These are phyloP conservation scores for Leccinum broughii DNA, from an alignment of 768 basidiomycete genomes.

Conservation along the genomic window DNA sequence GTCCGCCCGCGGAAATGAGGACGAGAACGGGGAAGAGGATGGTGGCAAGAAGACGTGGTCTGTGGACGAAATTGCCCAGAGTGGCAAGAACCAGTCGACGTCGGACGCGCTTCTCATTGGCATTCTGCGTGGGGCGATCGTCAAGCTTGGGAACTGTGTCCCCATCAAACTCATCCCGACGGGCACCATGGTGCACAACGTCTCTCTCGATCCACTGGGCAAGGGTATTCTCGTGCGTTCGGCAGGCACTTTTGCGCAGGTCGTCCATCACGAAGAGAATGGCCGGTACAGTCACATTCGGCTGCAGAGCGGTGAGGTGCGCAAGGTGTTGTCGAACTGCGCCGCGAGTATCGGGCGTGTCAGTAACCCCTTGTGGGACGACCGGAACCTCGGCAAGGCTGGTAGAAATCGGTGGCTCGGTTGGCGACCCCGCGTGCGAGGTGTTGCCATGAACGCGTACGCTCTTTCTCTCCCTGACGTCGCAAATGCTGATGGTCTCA, in stretches of 20 bases:
- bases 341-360: conserved; percentile 90
- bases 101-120: conserved; percentile 75
- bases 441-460: conserved; percentile 96
- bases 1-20: conserved; percentile 33
- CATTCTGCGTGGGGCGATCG: conserved; percentile 76
- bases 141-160: conserved; percentile 92
- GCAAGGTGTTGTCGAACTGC: conserved; percentile 78
- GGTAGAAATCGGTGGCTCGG: conserved; percentile 89
- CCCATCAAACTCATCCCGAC: conserved; percentile 89
- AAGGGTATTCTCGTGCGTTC: conserved; percentile 84
- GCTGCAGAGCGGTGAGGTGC: conserved; percentile 90
- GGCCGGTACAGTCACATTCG: conserved; percentile 80
- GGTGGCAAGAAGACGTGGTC: conserved; percentile 14
- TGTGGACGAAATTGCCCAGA: conserved; percentile 26
- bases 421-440: conserved; percentile 79
- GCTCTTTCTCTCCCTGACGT: conserved; percentile 24
- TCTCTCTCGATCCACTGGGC: conserved; percentile 74
- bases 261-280: conserved; percentile 73
- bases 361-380: conserved; percentile 89
- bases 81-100: conserved; percentile 35
- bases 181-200: conserved; percentile 87
- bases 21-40: neutral
- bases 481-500: conserved; percentile 2
- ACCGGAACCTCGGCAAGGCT: conserved; percentile 85
- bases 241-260: conserved; percentile 82